Evolutionary conservation across 352 stramenopile genomes (phyloP).

Genomic region (Pythium grandisporangium): DNA sequence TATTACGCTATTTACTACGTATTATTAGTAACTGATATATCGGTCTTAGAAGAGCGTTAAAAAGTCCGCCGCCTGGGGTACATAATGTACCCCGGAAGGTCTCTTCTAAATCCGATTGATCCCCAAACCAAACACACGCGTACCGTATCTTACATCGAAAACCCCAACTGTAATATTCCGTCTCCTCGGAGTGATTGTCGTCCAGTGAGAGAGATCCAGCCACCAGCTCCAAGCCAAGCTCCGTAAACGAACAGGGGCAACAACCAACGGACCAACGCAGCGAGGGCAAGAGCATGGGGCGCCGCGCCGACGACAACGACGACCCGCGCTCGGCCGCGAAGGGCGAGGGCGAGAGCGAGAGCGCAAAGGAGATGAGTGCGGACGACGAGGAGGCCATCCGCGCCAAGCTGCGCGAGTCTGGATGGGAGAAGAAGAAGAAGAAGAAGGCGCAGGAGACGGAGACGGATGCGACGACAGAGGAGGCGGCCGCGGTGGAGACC

Average conservation of each 20-base stretch:
- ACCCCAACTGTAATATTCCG: too few species aligned
- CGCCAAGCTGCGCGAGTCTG: constrained; percentile 56
- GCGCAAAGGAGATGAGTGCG: constrained; percentile 15
- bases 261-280: not conserved
- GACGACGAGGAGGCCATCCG: constrained; percentile 62
- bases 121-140: too few species aligned
- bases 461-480: not conserved
- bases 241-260: not conserved
- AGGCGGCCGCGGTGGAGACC: constrained; percentile 2
- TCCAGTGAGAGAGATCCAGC: too few species aligned
- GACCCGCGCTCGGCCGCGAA: not conserved
- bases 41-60: too few species aligned
- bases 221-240: too few species aligned
- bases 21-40: too few species aligned
- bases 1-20: too few species aligned
- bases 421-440: constrained; percentile 50
- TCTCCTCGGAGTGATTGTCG: too few species aligned
- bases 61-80: too few species aligned
- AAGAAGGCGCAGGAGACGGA: constrained; percentile 13
- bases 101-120: too few species aligned
- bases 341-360: not conserved
- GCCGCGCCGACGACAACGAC: not conserved
- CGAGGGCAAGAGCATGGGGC: constrained; percentile 3
- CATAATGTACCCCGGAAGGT: too few species aligned
- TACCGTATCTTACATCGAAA: too few species aligned